Percentiles rank a stretch among this genome's conserved stretches.
Evolutionary conservation across 805 yeast species (phyloP).

Genomic region (Starmera quercuum): DNA sequence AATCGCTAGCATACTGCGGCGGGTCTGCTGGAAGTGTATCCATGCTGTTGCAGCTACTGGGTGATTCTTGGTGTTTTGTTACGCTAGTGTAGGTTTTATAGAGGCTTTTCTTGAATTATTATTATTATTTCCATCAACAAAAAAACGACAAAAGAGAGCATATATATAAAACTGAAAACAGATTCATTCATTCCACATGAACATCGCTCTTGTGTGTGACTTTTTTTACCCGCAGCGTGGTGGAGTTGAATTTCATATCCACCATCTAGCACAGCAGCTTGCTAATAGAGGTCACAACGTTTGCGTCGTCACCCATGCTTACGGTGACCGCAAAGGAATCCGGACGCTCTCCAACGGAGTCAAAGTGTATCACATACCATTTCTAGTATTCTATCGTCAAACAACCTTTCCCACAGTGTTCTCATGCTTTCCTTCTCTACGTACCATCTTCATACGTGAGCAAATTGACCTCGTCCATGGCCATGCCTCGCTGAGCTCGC

Average conservation of each 20-base stretch:
- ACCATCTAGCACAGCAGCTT: conserved; percentile 80
- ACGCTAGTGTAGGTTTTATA: background rate
- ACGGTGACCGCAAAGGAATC: conserved; percentile 76
- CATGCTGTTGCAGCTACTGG: no score
- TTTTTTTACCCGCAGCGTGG: conserved; percentile 98
- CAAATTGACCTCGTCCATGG: conserved; percentile 86
- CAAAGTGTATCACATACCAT: conserved; percentile 88
- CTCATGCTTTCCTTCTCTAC: conserved; percentile 73
- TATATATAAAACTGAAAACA: no score
- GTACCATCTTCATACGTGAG: conserved; percentile 84
- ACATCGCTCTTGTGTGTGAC: no score
- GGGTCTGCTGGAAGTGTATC: conserved; percentile 22
- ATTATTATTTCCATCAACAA: background rate
- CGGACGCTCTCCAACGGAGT: conserved; percentile 82
- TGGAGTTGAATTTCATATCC: conserved; percentile 93
- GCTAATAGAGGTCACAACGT: conserved; percentile 81
- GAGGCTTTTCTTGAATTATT: background rate
- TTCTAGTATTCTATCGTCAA: conserved; percentile 70
- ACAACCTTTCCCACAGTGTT: conserved; percentile 87
- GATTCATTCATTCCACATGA: no score
- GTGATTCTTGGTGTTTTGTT: no score
- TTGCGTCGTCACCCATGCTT: conserved; percentile 80
- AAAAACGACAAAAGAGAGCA: background rate
- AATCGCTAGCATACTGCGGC: conserved; percentile 18
- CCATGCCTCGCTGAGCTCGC: conserved; percentile 81